Conservation (phyloP, 1,284 basidiomycete genomes). For the Ceratobasidium sp. region DNA sequence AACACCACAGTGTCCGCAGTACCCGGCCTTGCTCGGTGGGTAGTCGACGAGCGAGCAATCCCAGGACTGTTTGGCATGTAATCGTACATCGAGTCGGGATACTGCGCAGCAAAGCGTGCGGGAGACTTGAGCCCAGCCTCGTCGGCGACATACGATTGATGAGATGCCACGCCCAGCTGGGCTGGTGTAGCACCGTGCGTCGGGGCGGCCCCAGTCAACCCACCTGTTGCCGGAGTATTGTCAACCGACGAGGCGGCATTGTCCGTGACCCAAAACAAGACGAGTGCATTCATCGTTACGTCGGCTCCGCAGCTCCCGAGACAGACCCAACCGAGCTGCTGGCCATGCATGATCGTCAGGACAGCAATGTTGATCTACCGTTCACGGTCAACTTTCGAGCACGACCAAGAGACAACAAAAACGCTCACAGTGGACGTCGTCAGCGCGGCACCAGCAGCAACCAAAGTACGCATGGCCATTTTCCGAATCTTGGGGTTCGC, state of each 20-base stretch:
- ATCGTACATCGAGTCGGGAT: conserved; percentile 14
- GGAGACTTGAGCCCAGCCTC: conserved; percentile 9
- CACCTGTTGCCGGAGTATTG: conserved; percentile 19
- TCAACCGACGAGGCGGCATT: background rate
- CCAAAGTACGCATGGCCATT: conserved; percentile 54
- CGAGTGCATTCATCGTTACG: conserved; percentile 55
- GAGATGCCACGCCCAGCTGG: background rate
- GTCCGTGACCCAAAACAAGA: conserved; percentile 54
- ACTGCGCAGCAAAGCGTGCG: background rate
- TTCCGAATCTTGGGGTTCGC: conserved; percentile 51
- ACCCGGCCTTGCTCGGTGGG: background rate
- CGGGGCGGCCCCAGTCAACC: background rate
- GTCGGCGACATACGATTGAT: conserved; percentile 1
- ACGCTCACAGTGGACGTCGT: conserved; percentile 53
- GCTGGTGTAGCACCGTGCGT: background rate
- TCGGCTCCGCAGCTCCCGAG: conserved; percentile 61
- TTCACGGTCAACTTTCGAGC: background rate
- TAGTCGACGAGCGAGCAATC: background rate
- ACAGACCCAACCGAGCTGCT: conserved; percentile 63
- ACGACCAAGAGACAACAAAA: background rate
- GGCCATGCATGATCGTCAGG: conserved; percentile 58
- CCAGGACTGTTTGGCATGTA: background rate
- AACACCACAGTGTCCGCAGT: conserved; percentile 12
- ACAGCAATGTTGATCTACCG: conserved; percentile 57
- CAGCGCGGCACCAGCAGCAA: conserved; percentile 49